A percentile compares a stretch with the other conserved stretches of the same genome.
These are phyloP conservation scores for Scenedesmus sp. DNA, from an alignment of 163 green algal species.

Conservation along the genomic window DNA sequence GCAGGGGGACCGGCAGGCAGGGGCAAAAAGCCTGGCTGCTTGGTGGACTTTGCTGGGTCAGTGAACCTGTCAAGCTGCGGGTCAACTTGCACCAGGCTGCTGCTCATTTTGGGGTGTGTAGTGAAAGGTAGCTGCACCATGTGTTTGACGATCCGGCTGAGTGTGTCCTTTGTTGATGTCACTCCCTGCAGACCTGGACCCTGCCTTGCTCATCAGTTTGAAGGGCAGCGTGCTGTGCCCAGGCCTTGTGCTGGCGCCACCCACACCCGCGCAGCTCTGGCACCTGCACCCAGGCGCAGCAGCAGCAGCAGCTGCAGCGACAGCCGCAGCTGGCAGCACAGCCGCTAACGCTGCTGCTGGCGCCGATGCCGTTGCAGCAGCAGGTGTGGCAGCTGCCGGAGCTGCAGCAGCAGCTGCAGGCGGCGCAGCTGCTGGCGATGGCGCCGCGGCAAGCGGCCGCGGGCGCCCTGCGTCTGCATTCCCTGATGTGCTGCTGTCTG, in stretches of 20 bases:
- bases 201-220: background rate
- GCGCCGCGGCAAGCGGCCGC: background rate
- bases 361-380: background rate
- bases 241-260: background rate
- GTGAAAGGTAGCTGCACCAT: background rate
- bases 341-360: background rate
- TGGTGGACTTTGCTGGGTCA: too few relatives aligned
- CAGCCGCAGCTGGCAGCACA: background rate
- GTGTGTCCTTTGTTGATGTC: background rate
- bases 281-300: background rate
- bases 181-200: conserved; percentile 10
- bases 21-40: too few relatives aligned
- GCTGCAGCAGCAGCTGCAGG: background rate
- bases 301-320: background rate
- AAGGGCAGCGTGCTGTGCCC: conserved; percentile 6
- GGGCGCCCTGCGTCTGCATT: background rate
- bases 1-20: background rate
- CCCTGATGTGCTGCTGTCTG: conserved; percentile 27
- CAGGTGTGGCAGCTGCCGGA: background rate
- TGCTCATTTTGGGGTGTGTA: background rate
- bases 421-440: background rate
- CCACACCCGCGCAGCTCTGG: background rate
- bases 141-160: background rate
- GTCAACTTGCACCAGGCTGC: too few relatives aligned
- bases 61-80: too few relatives aligned